Evolutionary conservation across 1,284 basidiomycete genomes (phyloP).

Genomic region (Pulchroboletus neoregius): DNA sequence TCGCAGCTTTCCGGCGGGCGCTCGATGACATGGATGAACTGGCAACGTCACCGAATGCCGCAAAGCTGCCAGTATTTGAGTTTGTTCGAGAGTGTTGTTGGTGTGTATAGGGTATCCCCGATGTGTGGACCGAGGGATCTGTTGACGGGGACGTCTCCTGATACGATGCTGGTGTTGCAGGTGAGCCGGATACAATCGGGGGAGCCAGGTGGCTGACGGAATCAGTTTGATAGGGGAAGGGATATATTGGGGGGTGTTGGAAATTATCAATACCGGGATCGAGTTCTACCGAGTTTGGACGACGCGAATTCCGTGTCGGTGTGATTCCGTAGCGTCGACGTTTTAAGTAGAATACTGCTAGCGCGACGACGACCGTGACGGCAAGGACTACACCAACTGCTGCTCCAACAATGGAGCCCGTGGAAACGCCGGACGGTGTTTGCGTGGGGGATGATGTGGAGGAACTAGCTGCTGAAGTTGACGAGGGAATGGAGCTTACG

Average conservation of each 20-base stretch:
- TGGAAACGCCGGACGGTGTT: conserved; percentile 31
- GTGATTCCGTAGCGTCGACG: conserved; percentile 34
- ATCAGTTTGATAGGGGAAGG: conserved; percentile 32
- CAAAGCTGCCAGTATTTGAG: conserved; percentile 22
- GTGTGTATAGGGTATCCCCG: conserved; percentile 25
- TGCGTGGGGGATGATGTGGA: conserved; percentile 21
- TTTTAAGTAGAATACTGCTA: conserved; percentile 42
- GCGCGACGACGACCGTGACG: conserved; percentile 45
- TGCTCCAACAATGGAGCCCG: conserved; percentile 52
- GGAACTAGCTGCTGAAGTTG: conserved; percentile 32
- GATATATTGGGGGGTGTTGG: conserved; percentile 25
- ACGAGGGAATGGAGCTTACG: conserved; percentile 22
- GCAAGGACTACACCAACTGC: conserved; percentile 57
- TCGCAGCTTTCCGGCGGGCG: conserved; percentile 48
- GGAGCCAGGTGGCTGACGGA: conserved; percentile 19
- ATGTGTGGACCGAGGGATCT: conserved; percentile 7
- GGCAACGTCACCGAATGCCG: conserved; percentile 19
- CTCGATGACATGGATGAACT: conserved; percentile 36
- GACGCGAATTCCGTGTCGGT: conserved; percentile 22
- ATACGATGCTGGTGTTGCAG: conserved; percentile 1
- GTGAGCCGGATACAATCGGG: conserved; percentile 8
- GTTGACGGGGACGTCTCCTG: conserved; percentile 5
- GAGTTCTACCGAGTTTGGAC: conserved; percentile 31
- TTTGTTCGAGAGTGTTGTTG: conserved; percentile 24
- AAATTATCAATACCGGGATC: conserved; percentile 22